These are phyloP conservation scores for Suillus fuscotomentosus DNA, from an alignment of 768 basidiomycete species.

Conservation along the genomic window DNA sequence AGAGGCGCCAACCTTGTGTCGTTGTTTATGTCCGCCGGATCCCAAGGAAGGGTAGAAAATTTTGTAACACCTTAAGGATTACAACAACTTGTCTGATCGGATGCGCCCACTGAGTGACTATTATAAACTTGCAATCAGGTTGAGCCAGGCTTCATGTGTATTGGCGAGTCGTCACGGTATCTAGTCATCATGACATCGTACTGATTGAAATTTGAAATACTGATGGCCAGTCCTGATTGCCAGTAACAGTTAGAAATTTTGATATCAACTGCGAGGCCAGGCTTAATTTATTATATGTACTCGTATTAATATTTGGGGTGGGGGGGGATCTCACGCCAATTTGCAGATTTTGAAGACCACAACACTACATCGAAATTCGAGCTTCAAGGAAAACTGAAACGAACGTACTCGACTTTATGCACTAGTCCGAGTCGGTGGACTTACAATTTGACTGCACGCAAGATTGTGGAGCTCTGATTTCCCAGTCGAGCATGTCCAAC, in stretches of 20 bases:
- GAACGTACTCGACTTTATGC: neutral
- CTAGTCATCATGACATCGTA: neutral
- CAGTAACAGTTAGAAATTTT: neutral
- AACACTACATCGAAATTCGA: neutral
- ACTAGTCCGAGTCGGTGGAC: neutral
- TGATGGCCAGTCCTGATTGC: neutral
- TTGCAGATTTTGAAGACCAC: neutral
- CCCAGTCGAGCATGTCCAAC: neutral
- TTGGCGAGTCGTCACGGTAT: neutral
- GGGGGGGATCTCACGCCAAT: neutral
- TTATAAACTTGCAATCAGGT: neutral
- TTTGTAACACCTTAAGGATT: neutral
- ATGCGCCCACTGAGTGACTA: neutral
- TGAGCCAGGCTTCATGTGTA: neutral
- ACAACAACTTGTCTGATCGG: neutral
- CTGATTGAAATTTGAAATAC: neutral
- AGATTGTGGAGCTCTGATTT: neutral
- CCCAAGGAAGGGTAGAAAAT: neutral
- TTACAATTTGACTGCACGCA: neutral
- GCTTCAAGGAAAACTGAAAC: neutral
- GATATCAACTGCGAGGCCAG: neutral
- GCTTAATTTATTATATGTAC: neutral
- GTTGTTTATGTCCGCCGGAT: constrained; percentile 1
- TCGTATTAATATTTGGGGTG: neutral
- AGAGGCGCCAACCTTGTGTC: neutral